A percentile compares a stretch with the other conserved stretches of the same genome.
Evolutionary conservation across 2,329 filamentous ascomycete species (phyloP).

Genomic region (Lecanosticta acicola): DNA sequence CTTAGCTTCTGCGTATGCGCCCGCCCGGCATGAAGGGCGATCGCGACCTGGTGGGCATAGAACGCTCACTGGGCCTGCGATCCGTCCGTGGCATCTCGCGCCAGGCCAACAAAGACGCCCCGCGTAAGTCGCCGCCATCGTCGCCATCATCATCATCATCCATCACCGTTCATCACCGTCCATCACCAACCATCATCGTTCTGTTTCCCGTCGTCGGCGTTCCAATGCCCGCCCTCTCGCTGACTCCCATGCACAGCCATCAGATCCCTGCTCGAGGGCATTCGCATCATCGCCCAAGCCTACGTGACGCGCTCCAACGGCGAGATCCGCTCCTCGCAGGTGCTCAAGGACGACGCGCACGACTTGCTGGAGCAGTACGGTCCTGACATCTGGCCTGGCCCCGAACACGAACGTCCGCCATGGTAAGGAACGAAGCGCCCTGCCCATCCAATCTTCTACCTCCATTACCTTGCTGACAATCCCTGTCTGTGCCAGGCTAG

Average conservation of each 20-base stretch:
- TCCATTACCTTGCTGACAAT: neutral
- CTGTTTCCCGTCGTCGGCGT: no score
- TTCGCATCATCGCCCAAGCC: constrained; percentile 7
- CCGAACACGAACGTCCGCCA: neutral
- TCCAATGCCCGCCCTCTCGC: neutral
- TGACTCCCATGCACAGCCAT: neutral
- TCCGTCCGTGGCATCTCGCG: constrained; percentile 11
- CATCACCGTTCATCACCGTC: neutral
- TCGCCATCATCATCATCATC: neutral
- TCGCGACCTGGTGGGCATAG: constrained; percentile 9
- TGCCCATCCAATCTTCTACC: no score
- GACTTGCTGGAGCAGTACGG: constrained; percentile 8
- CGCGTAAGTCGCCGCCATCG: neutral
- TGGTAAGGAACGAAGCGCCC: no score
- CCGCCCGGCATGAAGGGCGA: constrained; percentile 2
- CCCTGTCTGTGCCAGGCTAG: constrained; percentile 5
- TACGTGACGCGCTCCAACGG: constrained; percentile 6
- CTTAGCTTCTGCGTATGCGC: no score
- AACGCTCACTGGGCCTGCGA: constrained; percentile 8
- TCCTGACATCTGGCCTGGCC: constrained; percentile 8
- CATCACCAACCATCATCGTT: neutral
- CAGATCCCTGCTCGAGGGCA: constrained; percentile 9
- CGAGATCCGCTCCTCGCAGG: constrained; percentile 8
- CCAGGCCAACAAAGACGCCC: constrained; percentile 9
- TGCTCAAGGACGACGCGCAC: constrained; percentile 5